Conservation (phyloP, 441 rosid species). For the Adansonia grandidieri region DNA sequence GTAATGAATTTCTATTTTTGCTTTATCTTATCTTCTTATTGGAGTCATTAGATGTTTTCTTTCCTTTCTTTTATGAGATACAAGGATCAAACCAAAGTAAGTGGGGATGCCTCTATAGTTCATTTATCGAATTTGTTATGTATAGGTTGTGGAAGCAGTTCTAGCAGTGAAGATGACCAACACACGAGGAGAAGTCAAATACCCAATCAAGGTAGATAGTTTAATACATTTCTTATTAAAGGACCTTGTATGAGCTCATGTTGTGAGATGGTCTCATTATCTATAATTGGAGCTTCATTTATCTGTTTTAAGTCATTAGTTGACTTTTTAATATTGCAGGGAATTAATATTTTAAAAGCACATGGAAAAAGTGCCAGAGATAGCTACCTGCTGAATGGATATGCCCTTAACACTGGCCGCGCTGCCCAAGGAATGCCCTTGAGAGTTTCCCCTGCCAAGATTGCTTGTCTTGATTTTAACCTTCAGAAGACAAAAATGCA, state of each 20-base stretch:
- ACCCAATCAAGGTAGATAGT: slow-evolving; percentile 86
- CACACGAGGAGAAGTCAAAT: slow-evolving; percentile 85
- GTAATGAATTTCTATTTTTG: neutral
- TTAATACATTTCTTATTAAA: neutral
- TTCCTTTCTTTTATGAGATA: neutral
- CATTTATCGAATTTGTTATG: slow-evolving; percentile 27
- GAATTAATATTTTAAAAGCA: slow-evolving; percentile 90
- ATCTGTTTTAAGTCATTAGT: neutral
- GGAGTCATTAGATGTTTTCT: neutral
- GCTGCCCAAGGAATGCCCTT: slow-evolving; percentile 99
- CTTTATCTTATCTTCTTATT: neutral
- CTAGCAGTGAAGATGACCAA: slow-evolving; percentile 87
- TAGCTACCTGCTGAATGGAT: slow-evolving; percentile 89
- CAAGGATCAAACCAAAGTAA: neutral
- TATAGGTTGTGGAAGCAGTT: slow-evolving; percentile 89
- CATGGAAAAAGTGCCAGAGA: slow-evolving; percentile 95
- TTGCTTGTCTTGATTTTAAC: slow-evolving; percentile 97
- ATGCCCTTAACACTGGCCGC: slow-evolving; percentile 91
- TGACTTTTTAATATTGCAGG: slow-evolving; percentile 49
- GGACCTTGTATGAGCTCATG: neutral
- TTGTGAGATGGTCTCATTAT: slow-evolving; percentile 1
- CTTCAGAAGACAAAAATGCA: slow-evolving; percentile 98
- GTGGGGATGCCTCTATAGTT: slow-evolving; percentile 16
- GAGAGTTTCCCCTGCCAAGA: slow-evolving; percentile 84
- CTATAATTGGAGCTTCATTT: neutral